Base-by-base conservation (phyloP, 441 rosid genomes). In the Monsonia emarginata region DNA sequence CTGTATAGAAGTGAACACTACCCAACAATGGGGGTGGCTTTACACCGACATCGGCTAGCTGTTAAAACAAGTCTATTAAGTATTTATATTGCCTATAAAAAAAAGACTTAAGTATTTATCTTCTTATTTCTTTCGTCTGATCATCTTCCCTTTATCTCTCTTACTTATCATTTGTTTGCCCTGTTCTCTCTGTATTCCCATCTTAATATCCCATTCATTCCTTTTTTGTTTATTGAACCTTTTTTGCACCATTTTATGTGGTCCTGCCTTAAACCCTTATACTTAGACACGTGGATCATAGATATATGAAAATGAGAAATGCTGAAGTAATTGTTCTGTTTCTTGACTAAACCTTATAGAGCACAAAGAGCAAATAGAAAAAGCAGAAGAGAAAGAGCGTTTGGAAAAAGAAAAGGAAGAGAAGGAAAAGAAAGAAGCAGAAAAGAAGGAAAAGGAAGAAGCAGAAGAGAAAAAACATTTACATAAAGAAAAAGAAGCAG, bases 351-450 rank as follows among this genome's bases (percentile, higher is more conserved):
- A 30, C 18, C 62, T 24, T 77, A 25, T 80, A 95, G 99, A 91
- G 22, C 91, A 63, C 46, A 95, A 91, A 80, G 99, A 91, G 79
- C 88, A 81, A 69, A 86, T 95, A 71, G 99, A 95, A 72, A 89
- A 84, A 77, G 84, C 85, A 64, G 97, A 91, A 83, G 97, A 95
- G 80, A 82, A 78, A 78, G 95, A 83, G 66, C 91, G 87, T 36
- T 64, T 85, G 46, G 86, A 83, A 73, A 88, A 83, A 83, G 99
- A 91, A 77, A 85, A 86, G 65, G 93, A 89, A 78, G 92, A 86
- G 74, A 87, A 78, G 71, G 88, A 84, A 72, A 77, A 73, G 69
- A 85, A 83, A 79, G 90, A 87, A 72, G 90, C 91, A 32, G 96
- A 88, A 76, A 79, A 72, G 74, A 78, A 78, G 58, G 76, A 74